Percentiles rank a stretch among this genome's conserved stretches.
Conservation (phyloP, 1,284 basidiomycete species). For the Meripilus lineatus region DNA sequence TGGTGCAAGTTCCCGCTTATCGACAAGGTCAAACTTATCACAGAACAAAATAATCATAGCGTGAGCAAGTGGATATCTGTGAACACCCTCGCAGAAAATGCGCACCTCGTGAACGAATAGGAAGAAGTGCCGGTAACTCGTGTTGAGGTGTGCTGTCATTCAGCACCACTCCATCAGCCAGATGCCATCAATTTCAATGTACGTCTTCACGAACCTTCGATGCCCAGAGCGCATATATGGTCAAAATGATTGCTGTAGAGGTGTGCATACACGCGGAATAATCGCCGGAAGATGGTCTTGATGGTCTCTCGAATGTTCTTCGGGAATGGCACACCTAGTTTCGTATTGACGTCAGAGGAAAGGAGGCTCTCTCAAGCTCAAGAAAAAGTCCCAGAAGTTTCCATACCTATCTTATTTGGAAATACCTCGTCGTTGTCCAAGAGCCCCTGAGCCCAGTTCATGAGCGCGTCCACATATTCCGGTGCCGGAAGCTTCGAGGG, state of each 20-base stretch:
- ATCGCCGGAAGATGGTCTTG: slow-evolving; percentile 85
- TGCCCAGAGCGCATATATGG: slow-evolving; percentile 95
- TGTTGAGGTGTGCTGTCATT: slow-evolving; percentile 84
- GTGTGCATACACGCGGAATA: slow-evolving; percentile 98
- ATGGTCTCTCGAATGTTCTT: slow-evolving; percentile 88
- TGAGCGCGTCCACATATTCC: slow-evolving; percentile 96
- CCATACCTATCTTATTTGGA: slow-evolving; percentile 88
- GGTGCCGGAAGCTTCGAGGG: slow-evolving; percentile 94
- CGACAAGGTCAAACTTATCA: slow-evolving; percentile 87
- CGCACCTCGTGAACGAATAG: slow-evolving; percentile 93
- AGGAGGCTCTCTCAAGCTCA: neutral
- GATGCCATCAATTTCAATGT: neutral
- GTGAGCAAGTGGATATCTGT: neutral
- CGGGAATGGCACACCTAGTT: slow-evolving; percentile 85
- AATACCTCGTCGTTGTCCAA: slow-evolving; percentile 93
- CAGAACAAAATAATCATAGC: slow-evolving; percentile 2
- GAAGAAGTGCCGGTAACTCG: slow-evolving; percentile 98
- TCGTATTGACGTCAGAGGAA: neutral
- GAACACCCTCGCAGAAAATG: slow-evolving; percentile 1
- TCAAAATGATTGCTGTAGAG: slow-evolving; percentile 99
- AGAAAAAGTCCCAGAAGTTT: neutral
- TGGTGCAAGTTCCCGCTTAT: slow-evolving; percentile 95
- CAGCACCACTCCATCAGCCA: slow-evolving; percentile 2
- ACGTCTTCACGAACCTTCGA: slow-evolving; percentile 70
- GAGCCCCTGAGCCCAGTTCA: slow-evolving; percentile 97